phyloP scores from a whole-genome alignment of 2,329 filamentous ascomycete species.

The Aspergillus brunneoviolaceus region DNA sequence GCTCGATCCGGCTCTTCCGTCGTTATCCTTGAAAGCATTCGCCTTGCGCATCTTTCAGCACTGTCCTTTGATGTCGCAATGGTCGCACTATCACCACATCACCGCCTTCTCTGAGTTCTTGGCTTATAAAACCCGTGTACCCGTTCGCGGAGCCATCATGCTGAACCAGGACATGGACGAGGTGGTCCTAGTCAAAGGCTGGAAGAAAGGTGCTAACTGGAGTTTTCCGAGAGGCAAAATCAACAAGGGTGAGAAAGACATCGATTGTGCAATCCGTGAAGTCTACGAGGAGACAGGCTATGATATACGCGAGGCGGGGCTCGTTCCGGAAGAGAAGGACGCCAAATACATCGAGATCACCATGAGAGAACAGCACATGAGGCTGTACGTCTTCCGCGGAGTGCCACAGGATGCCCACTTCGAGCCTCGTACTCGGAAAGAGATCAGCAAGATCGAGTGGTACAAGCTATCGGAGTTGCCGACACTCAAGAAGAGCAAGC shows the following conservation, averaged over 20 bases:
- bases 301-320: slow-evolving; percentile 71
- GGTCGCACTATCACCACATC: slow-evolving; percentile 73
- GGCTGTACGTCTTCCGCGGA: slow-evolving; percentile 86
- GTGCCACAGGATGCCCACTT: slow-evolving; percentile 86
- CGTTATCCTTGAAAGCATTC: slow-evolving; percentile 80
- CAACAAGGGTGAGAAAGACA: slow-evolving; percentile 91
- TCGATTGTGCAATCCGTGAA: slow-evolving; percentile 90
- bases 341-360: slow-evolving; percentile 84
- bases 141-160: slow-evolving; percentile 90
- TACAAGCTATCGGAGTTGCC: slow-evolving; percentile 87
- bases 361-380: slow-evolving; percentile 90
- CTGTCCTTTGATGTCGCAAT: slow-evolving; percentile 81
- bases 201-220: slow-evolving; percentile 96
- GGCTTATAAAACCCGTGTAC: slow-evolving; percentile 90
- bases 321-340: slow-evolving; percentile 69
- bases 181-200: slow-evolving; percentile 89
- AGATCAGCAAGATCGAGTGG: slow-evolving; percentile 97
- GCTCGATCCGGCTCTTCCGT: slow-evolving; percentile 78
- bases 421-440: slow-evolving; percentile 87
- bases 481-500: slow-evolving; percentile 71
- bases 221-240: slow-evolving; percentile 97
- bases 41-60: slow-evolving; percentile 90
- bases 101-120: slow-evolving; percentile 89
- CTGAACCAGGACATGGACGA: slow-evolving; percentile 93
- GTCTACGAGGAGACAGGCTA: slow-evolving; percentile 96